Evolutionary conservation across 805 yeast species (phyloP).

Genomic region (Yamadazyma akitaensis): DNA sequence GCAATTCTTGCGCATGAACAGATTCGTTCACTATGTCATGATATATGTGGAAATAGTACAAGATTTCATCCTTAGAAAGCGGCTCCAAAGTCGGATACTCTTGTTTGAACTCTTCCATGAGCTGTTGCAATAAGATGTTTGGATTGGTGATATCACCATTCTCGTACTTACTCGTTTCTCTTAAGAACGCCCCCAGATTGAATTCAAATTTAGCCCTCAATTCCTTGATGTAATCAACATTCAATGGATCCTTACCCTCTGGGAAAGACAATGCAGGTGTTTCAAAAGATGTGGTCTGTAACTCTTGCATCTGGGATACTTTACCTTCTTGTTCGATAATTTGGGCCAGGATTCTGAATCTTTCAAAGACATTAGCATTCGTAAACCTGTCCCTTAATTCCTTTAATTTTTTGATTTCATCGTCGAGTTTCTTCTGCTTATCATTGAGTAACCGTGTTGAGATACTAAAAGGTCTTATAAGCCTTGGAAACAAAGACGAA

Average conservation of each 20-base stretch:
- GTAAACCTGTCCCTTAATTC: slow-evolving; percentile 21
- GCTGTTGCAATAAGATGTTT: slow-evolving; percentile 19
- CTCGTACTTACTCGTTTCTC: slow-evolving; percentile 20
- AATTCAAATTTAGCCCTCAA: slow-evolving; percentile 12
- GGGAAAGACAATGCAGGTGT: slow-evolving; percentile 18
- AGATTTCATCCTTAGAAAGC: slow-evolving; percentile 24
- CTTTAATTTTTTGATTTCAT: slow-evolving; percentile 22
- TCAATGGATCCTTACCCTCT: slow-evolving; percentile 18
- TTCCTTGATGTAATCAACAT: slow-evolving; percentile 9
- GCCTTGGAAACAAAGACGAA: background rate
- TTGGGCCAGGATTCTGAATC: slow-evolving; percentile 20
- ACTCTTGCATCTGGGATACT: slow-evolving; percentile 19
- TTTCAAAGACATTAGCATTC: slow-evolving; percentile 24
- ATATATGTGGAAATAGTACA: slow-evolving; percentile 24
- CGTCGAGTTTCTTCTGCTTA: slow-evolving; percentile 15
- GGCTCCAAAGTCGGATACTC: slow-evolving; percentile 20
- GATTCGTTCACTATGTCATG: slow-evolving; percentile 27
- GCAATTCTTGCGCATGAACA: slow-evolving; percentile 25
- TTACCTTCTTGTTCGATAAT: slow-evolving; percentile 22
- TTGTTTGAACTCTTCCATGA: slow-evolving; percentile 18
- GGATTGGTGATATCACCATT: slow-evolving; percentile 15
- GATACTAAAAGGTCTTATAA: slow-evolving; percentile 2
- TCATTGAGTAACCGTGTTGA: slow-evolving; percentile 4
- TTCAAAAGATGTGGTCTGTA: slow-evolving; percentile 10
- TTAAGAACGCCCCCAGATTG: slow-evolving; percentile 23